Evolutionary conservation across 108 stramenopile genomes (phyloP), one percentile per base, ranked within the genome.

Genomic region (Skeletonema grethae): DNA sequence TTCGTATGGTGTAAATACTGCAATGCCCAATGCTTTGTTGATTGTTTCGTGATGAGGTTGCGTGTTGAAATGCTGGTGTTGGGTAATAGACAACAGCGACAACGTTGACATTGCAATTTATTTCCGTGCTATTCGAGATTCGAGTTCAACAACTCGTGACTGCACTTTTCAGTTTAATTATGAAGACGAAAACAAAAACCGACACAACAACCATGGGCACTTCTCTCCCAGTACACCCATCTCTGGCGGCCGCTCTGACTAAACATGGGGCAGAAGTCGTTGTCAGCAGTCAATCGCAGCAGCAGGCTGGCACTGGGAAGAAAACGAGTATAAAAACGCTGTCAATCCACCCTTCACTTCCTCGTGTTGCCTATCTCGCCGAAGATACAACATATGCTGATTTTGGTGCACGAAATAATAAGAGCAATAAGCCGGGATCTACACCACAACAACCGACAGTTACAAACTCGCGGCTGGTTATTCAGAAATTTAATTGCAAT

Each of bases 301-400:
- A 66, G 10, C 48, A 48, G 46, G 25, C 11, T 11, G 18, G 28
- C 24, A 5, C 25, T 12, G 45, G 39, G 0, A 65, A 28, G 38
- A 62, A 55, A 68, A 77, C 57, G 8, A 71, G 36, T 31, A 71
- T 77, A 7, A 46, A 55, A 53, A 70, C 70, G 16, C 34, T 78
- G 35, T 35, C 70, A 39, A 65, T 78, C 34, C 77, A 78, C 39
- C 77, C 77, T 2, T 62, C 60, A 20, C 68, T 78, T n/a, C 70
- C 77, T 58, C 70, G 53, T 50, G 50, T 71, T 11, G 77, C 77
- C 31, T 78, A 78, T 60, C 48, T 78, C 2, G 65, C 65, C 34
- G 77, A 78, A 61, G 75, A 76, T 29, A 63, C 57, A 8, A 41
- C 58, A 4, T 24, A 38, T 0, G 22, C 61, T 0, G 22, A n/a